A percentile compares a stretch with the other conserved stretches of the same genome.
phyloP scores from a whole-genome alignment of 345 rosid species.

The Pugionium dolabratum region DNA sequence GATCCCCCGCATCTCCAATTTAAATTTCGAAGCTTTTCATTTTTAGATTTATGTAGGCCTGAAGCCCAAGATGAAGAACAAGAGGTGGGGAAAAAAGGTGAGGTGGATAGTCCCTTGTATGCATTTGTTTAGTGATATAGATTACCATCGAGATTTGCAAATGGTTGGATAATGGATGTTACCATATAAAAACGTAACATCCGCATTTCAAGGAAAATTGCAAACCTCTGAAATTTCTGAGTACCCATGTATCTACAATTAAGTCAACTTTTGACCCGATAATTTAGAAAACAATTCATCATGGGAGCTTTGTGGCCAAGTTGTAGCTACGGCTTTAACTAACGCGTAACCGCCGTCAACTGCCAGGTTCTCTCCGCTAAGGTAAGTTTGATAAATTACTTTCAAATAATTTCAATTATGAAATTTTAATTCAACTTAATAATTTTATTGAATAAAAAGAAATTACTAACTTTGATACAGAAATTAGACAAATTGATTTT shows the following conservation, averaged over 20 bases:
- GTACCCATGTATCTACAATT: conserved; percentile 14
- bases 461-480: no score
- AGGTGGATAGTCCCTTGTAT: no score
- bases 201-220: conserved; percentile 34
- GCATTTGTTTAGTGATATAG: no score
- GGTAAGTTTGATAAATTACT: conserved; percentile 33
- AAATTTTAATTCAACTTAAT: no score
- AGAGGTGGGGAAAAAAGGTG: no score
- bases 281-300: conserved; percentile 10
- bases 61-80: no score
- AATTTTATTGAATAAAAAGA: no score
- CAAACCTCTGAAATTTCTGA: conserved; percentile 22
- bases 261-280: conserved; percentile 38
- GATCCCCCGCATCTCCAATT: conserved; percentile 83
- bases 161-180: conserved; percentile 15
- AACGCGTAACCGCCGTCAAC: conserved; percentile 89
- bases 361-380: conserved; percentile 83
- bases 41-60: no score
- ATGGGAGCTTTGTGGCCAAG: conserved; percentile 32
- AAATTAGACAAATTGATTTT: no score
- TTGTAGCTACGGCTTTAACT: conserved; percentile 41
- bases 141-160: conserved; percentile 32
- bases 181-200: conserved; percentile 32
- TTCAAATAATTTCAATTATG: no score
- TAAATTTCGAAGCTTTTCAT: not conserved